A percentile compares a stretch with the other conserved stretches of the same genome.
Conservation (phyloP, 495 filamentous ascomycete species). For the Penicillium bovifimosum region DNA sequence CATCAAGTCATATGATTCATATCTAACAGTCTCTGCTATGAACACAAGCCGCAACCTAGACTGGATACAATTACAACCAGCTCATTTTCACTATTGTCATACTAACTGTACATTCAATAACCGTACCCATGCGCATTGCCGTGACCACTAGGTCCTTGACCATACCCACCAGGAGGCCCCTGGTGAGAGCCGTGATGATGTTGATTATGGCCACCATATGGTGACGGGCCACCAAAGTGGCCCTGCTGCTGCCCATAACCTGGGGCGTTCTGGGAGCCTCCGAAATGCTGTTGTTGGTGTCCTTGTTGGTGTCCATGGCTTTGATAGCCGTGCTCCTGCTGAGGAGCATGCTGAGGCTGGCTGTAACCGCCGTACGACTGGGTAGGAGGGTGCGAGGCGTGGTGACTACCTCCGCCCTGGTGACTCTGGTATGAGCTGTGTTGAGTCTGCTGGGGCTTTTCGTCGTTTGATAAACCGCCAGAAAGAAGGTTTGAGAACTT, state of each 20-base stretch:
- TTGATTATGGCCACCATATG: neutral
- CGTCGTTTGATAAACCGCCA: slow-evolving; percentile 18
- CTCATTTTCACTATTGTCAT: neutral
- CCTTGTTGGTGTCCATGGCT: neutral
- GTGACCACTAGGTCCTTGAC: neutral
- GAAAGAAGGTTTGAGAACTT: slow-evolving; percentile 39
- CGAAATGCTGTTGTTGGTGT: neutral
- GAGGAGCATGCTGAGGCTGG: neutral
- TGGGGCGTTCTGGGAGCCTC: neutral
- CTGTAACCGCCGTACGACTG: neutral
- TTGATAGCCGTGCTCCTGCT: neutral
- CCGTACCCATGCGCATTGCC: neutral
- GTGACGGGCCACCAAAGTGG: neutral
- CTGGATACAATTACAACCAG: neutral
- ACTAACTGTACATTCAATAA: neutral
- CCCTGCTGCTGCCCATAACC: neutral
- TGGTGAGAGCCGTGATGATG: neutral
- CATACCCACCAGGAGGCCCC: neutral
- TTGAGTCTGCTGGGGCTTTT: neutral
- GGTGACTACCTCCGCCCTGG: neutral
- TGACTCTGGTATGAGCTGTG: neutral
- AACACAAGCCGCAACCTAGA: neutral
- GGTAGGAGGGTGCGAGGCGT: neutral
- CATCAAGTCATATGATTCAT: too few relatives aligned
- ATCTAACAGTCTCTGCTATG: too few relatives aligned